These are phyloP conservation scores for Colletotrichum graminicola DNA, from an alignment of 2,329 filamentous ascomycete genomes.

Conservation along the genomic window DNA sequence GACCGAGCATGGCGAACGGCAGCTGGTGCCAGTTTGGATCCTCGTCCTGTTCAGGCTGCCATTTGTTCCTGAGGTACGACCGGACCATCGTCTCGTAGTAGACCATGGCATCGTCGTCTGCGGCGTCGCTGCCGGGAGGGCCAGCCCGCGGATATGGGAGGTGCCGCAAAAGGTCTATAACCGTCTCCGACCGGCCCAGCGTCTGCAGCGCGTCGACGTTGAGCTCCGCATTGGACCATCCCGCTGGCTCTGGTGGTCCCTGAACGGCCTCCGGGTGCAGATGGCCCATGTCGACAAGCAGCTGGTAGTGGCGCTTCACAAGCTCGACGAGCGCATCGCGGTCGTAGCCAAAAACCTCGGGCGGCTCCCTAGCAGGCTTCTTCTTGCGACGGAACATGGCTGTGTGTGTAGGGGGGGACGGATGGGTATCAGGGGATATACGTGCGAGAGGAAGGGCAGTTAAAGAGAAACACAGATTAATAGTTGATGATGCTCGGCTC, in stretches of 20 bases:
- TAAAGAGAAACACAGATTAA: no score
- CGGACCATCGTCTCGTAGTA: constrained; percentile 17
- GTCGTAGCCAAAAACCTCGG: constrained; percentile 15
- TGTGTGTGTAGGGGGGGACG: neutral
- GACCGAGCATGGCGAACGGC: constrained; percentile 9
- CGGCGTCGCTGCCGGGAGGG: constrained; percentile 9
- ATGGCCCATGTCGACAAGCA: constrained; percentile 33
- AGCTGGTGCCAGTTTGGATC: constrained; percentile 19
- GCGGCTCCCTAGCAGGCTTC: constrained; percentile 14
- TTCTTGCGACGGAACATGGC: constrained; percentile 22
- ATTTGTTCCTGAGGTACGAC: constrained; percentile 27
- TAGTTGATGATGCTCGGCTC: no score
- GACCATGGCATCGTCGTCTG: constrained; percentile 12
- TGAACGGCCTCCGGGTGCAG: constrained; percentile 20
- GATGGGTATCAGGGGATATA: no score
- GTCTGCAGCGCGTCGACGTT: constrained; percentile 24
- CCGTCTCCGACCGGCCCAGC: constrained; percentile 21
- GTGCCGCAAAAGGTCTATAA: constrained; percentile 33
- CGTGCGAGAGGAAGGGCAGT: no score
- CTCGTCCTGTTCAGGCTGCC: constrained; percentile 16
- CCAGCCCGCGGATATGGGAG: constrained; percentile 24
- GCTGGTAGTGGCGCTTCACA: constrained; percentile 25
- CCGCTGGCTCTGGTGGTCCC: constrained; percentile 9
- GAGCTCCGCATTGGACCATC: constrained; percentile 26
- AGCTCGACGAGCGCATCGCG: constrained; percentile 11